phyloP scores from a whole-genome alignment of 768 basidiomycete genomes.

The Lyophyllum decastes region DNA sequence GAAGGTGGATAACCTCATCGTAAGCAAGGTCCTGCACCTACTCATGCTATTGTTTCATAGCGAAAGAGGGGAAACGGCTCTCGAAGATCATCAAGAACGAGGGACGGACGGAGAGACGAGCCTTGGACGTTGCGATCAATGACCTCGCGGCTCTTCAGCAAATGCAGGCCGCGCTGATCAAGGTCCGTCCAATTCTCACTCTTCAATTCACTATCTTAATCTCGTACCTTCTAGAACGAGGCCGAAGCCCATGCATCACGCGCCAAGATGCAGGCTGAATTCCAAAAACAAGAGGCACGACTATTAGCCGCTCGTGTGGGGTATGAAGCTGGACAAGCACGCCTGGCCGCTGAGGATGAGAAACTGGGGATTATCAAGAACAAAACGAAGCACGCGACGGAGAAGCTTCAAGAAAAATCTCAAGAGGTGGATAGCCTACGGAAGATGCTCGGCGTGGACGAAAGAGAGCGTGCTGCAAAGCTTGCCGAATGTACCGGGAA shows the following conservation, averaged over 20 bases:
- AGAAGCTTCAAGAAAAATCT: conserved; percentile 68
- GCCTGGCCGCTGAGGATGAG: conserved; percentile 47
- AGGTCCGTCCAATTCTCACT: conserved; percentile 33
- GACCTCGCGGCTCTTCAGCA: conserved; percentile 70
- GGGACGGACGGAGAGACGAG: conserved; percentile 65
- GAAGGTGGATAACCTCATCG: conserved; percentile 40
- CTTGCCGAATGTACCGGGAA: conserved; percentile 44
- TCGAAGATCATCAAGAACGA: conserved; percentile 73
- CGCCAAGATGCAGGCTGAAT: conserved; percentile 50
- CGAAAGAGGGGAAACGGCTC: conserved; percentile 58
- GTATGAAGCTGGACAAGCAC: conserved; percentile 52
- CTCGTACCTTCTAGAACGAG: conserved; percentile 46
- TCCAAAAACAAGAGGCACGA: conserved; percentile 64
- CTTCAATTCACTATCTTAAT: neutral
- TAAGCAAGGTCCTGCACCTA: conserved; percentile 15
- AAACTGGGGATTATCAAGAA: conserved; percentile 50
- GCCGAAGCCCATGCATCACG: conserved; percentile 54
- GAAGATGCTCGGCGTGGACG: conserved; percentile 66
- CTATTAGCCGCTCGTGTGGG: conserved; percentile 64
- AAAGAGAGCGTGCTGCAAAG: conserved; percentile 62
- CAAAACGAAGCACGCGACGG: conserved; percentile 58
- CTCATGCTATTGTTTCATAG: conserved; percentile 29
- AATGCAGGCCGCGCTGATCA: conserved; percentile 67
- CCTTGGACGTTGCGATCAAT: conserved; percentile 58
- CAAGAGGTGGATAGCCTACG: conserved; percentile 71